Conservation (phyloP, 106 monocot genomes). For the Xerophyta viscosa region DNA sequence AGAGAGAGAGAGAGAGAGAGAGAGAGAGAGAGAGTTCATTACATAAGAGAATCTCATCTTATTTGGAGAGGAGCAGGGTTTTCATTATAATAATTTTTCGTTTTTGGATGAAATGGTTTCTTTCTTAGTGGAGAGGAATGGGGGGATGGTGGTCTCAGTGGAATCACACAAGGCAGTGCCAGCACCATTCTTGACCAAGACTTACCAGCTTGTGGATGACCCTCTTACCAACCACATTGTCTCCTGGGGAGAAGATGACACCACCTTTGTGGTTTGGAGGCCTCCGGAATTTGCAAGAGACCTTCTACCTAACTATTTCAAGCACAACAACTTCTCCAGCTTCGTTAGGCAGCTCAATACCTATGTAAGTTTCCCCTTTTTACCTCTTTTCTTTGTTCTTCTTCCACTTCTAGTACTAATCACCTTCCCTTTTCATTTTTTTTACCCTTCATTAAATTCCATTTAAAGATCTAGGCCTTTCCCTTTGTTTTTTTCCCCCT, state of each 20-base stretch:
- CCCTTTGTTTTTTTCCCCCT: no score
- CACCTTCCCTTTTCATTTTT: no score
- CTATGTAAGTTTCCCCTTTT: slow-evolving; percentile 39
- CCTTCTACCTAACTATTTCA: slow-evolving; percentile 89
- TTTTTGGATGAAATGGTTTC: no score
- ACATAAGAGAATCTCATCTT: background rate
- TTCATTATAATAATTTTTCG: no score
- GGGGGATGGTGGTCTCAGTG: slow-evolving; percentile 36
- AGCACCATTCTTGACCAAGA: slow-evolving; percentile 85
- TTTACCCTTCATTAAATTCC: no score
- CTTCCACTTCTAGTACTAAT: background rate
- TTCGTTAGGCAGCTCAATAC: slow-evolving; percentile 97
- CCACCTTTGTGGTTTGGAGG: slow-evolving; percentile 84
- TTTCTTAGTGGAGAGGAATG: slow-evolving; percentile 56
- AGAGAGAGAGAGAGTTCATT: slow-evolving; percentile 4
- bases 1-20: slow-evolving; percentile 5
- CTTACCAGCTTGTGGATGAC: slow-evolving; percentile 85
- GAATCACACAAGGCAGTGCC: slow-evolving; percentile 61
- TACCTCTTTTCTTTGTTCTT: background rate
- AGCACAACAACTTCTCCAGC: slow-evolving; percentile 98
- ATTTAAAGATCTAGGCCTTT: no score
- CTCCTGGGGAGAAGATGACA: slow-evolving; percentile 78
- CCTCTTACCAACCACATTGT: slow-evolving; percentile 80
- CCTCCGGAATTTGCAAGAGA: slow-evolving; percentile 84
- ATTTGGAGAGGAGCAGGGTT: no score